Base-by-base conservation (phyloP, 345 rosid genomes). In the Aethionema arabicum region DNA sequence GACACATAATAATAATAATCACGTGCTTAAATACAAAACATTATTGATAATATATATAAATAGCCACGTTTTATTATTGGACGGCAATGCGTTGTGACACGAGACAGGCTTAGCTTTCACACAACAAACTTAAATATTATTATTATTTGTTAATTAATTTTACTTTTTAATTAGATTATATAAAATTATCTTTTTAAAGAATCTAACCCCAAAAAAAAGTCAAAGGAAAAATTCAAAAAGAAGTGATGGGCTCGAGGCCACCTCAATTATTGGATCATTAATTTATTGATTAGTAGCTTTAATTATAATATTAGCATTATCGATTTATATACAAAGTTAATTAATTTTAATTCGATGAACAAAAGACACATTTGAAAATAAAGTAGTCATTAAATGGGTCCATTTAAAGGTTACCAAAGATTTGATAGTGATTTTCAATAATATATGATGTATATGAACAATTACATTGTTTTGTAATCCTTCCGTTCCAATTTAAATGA, bases 261-360 rank as follows among this genome's bases (percentile, higher is more conserved):
- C 64, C 74, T 63, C 74, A 69, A 70, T 70, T 55, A 56, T 70
- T 70, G 58, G 63, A 48, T 31, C 52, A 37, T 54, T 61, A 63
- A 11, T 62, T 62, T 33, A 61, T 45, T 62, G 58, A 56, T 61
- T 61, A 48, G 5, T 14, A 39, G 27, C 27, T 21, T 21, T 21
- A 21, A 21, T 21, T 40, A 52, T 37, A 3, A 8, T 8, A 37
- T 36, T 12, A 16, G 32, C 33, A 32, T 41, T 41, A 53, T 33
- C 32, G 33, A 60, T 30, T 45, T 11, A 27, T 36, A 48, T n/a
- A 41, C 11, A 16, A 14, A 11, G 44, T 63, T 37, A 49, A 41
- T 41, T 53, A 70, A 49, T 27, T 63, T 56, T 29, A 39, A 49
- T 4, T 33, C 0, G 54, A 39, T 13, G 3, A 13, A 45, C 3